Percentiles rank a stretch among this genome's conserved stretches.
phyloP scores from a whole-genome alignment of 805 yeast species.

The Candida qinlingensis region DNA sequence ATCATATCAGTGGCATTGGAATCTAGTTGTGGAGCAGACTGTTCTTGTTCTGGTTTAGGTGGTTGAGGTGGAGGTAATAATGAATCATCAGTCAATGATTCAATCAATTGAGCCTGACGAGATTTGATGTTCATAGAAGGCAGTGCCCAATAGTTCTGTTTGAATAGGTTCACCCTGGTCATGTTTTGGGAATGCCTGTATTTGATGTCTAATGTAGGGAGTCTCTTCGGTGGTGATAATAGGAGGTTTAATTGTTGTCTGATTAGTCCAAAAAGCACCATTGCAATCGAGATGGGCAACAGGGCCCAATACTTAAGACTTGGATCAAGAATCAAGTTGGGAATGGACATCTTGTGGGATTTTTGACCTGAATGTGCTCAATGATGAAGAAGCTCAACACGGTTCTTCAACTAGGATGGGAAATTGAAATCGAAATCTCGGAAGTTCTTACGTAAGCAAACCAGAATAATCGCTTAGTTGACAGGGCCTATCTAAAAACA shows the following conservation, averaged over 20 bases:
- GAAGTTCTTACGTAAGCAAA: not conserved
- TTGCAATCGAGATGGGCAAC: slow-evolving; percentile 81
- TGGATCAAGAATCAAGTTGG: slow-evolving; percentile 71
- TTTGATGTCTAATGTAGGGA: slow-evolving; percentile 40
- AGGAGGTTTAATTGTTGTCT: slow-evolving; percentile 63
- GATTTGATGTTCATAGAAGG: slow-evolving; percentile 45
- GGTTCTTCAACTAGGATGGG: too few relatives aligned
- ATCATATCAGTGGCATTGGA: slow-evolving; percentile 67
- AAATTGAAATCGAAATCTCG: not conserved
- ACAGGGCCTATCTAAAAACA: slow-evolving; percentile 44
- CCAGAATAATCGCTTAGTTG: not conserved
- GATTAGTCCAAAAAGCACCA: slow-evolving; percentile 81
- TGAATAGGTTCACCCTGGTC: slow-evolving; percentile 51
- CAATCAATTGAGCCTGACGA: slow-evolving; percentile 45
- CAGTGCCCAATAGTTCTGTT: slow-evolving; percentile 48
- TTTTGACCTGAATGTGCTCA: not conserved
- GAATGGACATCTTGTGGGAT: slow-evolving; percentile 24
- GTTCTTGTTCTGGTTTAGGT: slow-evolving; percentile 31
- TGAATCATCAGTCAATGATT: slow-evolving; percentile 45
- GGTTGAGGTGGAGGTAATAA: slow-evolving; percentile 43
- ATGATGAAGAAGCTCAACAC: not conserved
- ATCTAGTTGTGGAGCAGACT: slow-evolving; percentile 63
- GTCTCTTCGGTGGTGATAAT: slow-evolving; percentile 50
- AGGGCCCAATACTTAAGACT: slow-evolving; percentile 84
- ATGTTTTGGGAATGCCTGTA: slow-evolving; percentile 62